phyloP scores from a whole-genome alignment of 768 basidiomycete species.

The Omphalotus guepiniiformis region DNA sequence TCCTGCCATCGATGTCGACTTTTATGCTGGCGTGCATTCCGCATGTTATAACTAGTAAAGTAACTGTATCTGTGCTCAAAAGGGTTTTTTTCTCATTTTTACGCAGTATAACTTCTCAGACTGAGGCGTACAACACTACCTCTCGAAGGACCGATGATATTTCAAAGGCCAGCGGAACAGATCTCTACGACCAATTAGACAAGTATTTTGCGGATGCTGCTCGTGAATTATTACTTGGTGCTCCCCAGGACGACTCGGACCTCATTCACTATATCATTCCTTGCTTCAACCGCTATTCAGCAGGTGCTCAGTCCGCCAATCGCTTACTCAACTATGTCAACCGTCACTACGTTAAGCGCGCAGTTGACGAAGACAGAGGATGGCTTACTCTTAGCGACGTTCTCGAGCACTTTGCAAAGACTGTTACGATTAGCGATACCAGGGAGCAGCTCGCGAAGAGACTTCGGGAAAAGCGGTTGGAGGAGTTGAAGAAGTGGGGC shows the following conservation, averaged over 20 bases:
- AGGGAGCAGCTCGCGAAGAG: slow-evolving; percentile 56
- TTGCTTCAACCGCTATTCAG: slow-evolving; percentile 65
- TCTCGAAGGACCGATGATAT: slow-evolving; percentile 24
- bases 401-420: slow-evolving; percentile 54
- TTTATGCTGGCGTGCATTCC: slow-evolving; percentile 76
- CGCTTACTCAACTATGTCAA: slow-evolving; percentile 73
- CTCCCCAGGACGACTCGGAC: slow-evolving; percentile 60
- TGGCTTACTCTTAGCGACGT: slow-evolving; percentile 71
- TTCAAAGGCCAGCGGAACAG: slow-evolving; percentile 47
- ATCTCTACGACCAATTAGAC: slow-evolving; percentile 73
- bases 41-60: slow-evolving; percentile 79
- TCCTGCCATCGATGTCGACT: slow-evolving; percentile 65
- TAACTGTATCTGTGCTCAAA: slow-evolving; percentile 14
- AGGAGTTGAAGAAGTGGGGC: slow-evolving; percentile 73
- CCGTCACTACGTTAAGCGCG: slow-evolving; percentile 65
- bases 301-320: slow-evolving; percentile 63
- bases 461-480: slow-evolving; percentile 52
- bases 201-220: slow-evolving; percentile 61
- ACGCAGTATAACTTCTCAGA: slow-evolving; percentile 51
- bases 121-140: slow-evolving; percentile 36
- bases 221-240: slow-evolving; percentile 56
- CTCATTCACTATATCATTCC: slow-evolving; percentile 70
- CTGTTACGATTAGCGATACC: slow-evolving; percentile 45
- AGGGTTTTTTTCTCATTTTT: slow-evolving; percentile 15
- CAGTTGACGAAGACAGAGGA: slow-evolving; percentile 70